Percentiles rank a stretch among this genome's conserved stretches.
Evolutionary conservation across 495 filamentous ascomycete genomes (phyloP).

Genomic region (Podospora pseudopauciseta): DNA sequence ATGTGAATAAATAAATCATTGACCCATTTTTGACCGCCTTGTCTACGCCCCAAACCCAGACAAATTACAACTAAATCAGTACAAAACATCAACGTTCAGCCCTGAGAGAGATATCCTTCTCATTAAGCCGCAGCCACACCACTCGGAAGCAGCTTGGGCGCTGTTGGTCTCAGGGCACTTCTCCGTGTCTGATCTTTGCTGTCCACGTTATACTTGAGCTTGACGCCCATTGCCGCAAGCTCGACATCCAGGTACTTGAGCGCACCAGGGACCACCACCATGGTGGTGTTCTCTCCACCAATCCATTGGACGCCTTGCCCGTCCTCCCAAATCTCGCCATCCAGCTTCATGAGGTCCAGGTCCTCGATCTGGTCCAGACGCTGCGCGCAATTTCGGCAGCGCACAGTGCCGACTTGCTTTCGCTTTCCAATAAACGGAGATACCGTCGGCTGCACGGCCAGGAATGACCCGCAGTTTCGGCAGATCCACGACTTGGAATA

Average conservation of each 20-base stretch:
- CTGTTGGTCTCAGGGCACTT: slow-evolving; percentile 33
- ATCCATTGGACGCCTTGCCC: slow-evolving; percentile 74
- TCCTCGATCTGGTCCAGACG: slow-evolving; percentile 53
- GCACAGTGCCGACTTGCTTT: slow-evolving; percentile 54
- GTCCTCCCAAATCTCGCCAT: slow-evolving; percentile 85
- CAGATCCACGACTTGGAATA: slow-evolving; percentile 86
- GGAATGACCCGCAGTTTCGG: slow-evolving; percentile 78
- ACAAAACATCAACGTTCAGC: slow-evolving; percentile 9
- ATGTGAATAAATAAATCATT: not conserved
- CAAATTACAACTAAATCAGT: slow-evolving; percentile 4
- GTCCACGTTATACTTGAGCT: slow-evolving; percentile 65
- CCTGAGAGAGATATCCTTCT: not conserved
- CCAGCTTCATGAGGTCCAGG: slow-evolving; percentile 53
- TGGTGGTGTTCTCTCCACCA: slow-evolving; percentile 83
- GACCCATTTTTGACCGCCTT: slow-evolving; percentile 3
- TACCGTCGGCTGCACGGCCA: slow-evolving; percentile 76
- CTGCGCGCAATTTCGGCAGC: slow-evolving; percentile 80
- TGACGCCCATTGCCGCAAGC: slow-evolving; percentile 64
- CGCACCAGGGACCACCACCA: slow-evolving; percentile 89
- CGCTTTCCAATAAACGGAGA: slow-evolving; percentile 61
- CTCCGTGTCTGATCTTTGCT: slow-evolving; percentile 48
- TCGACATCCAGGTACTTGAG: slow-evolving; percentile 93
- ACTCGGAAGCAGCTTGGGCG: slow-evolving; percentile 19
- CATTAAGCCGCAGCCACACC: slow-evolving; percentile 16
- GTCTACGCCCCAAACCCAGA: slow-evolving; percentile 5